Base-by-base conservation (phyloP, 2,329 filamentous ascomycete species). In the Calcarisporium arbuscula region DNA sequence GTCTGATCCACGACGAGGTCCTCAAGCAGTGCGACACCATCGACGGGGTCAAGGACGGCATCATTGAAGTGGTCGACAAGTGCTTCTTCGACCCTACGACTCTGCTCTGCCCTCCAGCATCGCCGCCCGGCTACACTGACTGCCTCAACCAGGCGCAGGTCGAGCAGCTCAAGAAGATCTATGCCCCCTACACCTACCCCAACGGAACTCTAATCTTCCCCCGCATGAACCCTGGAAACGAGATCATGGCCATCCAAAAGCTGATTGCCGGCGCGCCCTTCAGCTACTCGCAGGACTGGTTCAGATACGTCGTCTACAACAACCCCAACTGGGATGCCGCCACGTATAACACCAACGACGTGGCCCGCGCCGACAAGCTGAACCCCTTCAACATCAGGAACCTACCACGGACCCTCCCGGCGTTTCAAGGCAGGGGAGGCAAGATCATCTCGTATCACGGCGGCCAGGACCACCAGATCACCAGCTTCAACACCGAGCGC, bases 361-460 rank as follows among this genome's bases (percentile, higher is more conserved):
- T 16, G 62, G 72, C 47, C 66, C 70, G 47, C 2, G 62, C 60
- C 4, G 52, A 53, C 12, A 14, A 34, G 20, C 32, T 47, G 8
- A 53, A 66, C 40, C 62, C 61, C 0, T 63, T 60, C 11, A 46
- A 56, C 37, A 46, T 59, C 14, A 58, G 58, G 7, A 64, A 66
- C 0, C 57, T 56, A 36, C 42, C 57, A 5, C 61, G 62, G 20
- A 54, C 67, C 20, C 50, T 70, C 6, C 48, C 61, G 0, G 38
- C 43, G 2, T 65, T 66, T 48, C 52, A 52, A 11, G 44, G 53
- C 8, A 52, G 57, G 4, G 67, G 66, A 6, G 56, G 60, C 10
- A 68, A 66, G 48, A 52, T 70, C 14, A 27, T 71, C 7, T 56
- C 66, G 45, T 71, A 68, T 48, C 68, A 71, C 40, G 67, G 67